Percentiles rank a stretch among this genome's conserved stretches.
Conservation (phyloP, 805 yeast species). For the Saccharomycopsis babjevae region DNA sequence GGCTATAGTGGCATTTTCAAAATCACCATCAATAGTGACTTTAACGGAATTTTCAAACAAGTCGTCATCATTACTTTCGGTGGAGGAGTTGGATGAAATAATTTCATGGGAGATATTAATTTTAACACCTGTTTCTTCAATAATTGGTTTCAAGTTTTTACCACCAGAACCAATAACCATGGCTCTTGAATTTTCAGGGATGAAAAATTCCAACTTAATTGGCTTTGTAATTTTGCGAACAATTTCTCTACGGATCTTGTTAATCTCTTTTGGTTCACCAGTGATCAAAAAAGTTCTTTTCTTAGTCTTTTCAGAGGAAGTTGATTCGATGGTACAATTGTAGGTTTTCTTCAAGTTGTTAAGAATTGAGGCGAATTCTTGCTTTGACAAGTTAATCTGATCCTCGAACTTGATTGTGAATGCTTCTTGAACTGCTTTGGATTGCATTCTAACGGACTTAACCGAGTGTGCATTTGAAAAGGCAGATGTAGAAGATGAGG, state of each 20-base stretch:
- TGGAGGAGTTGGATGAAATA: conserved; percentile 24
- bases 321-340: conserved; percentile 68
- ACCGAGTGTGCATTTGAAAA: conserved; percentile 20
- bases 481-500: conserved; percentile 16
- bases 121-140: conserved; percentile 54
- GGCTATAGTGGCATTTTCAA: conserved; percentile 72
- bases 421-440: conserved; percentile 64
- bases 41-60: conserved; percentile 48
- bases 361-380: conserved; percentile 61
- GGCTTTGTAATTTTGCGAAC: conserved; percentile 72
- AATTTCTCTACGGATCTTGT: conserved; percentile 63
- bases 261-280: conserved; percentile 61
- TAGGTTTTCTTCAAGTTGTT: conserved; percentile 49
- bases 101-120: conserved; percentile 51
- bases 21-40: conserved; percentile 71
- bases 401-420: conserved; percentile 64
- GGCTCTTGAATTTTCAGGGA: conserved; percentile 72
- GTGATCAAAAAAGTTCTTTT: conserved; percentile 75
- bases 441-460: conserved; percentile 38
- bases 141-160: conserved; percentile 66
- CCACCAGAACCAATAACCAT: conserved; percentile 85
- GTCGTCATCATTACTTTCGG: conserved; percentile 39
- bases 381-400: conserved; percentile 50
- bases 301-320: conserved; percentile 63
- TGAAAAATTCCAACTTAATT: conserved; percentile 43